Evolutionary conservation across 495 filamentous ascomycete species (phyloP), one percentile per base, ranked within the genome.

Genomic region (Xylaria palmicola): DNA sequence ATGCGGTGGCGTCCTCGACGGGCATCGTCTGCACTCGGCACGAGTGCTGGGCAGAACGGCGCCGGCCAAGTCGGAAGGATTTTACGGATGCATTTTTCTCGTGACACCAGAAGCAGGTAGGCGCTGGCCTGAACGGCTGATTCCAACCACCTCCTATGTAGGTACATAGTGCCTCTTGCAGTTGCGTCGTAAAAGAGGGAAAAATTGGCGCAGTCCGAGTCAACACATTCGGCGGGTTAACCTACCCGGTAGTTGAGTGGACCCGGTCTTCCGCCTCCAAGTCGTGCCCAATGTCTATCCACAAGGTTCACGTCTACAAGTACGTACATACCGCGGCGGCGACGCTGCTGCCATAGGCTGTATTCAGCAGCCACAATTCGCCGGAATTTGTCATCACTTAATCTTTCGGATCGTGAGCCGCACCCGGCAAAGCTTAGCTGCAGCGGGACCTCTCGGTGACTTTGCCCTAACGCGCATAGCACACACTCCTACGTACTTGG

Each of bases 341-440:
- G 22, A 39, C 26, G 13, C 44, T 30, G 13, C 44, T 30, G 9
- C 51, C 29, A 57, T 56, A 44, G 56, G n/a, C 30, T 40, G 22
- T 34, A 51, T 50, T 19, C 34, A 41, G 43, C 51, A 47, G 43
- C 26, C 41, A n/a, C 15, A 30, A 22, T 29, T 51, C 15, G 44
- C 45, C n/a, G n/a, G 32, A 20, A 45, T 59, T 48, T 59, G 56
- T 59, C 56, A 59, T 49, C 8, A 32, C 24, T 34, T 50, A 59
- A 48, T 41, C 45, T 51, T n/a, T 48, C 45, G 41, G 59, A 54
- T 61, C 48, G 50, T 55, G 59, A 61, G 59, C 37, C 59, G 59
- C 59, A 61, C 49, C 47, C 59, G 59, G 50, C 50, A 54, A 61
- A 61, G 59, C 59, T 55, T 55, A 48, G 58, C 26, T 54, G 49